Conservation (phyloP, 306 rosid species). For the Begonia fuchsioides region DNA sequence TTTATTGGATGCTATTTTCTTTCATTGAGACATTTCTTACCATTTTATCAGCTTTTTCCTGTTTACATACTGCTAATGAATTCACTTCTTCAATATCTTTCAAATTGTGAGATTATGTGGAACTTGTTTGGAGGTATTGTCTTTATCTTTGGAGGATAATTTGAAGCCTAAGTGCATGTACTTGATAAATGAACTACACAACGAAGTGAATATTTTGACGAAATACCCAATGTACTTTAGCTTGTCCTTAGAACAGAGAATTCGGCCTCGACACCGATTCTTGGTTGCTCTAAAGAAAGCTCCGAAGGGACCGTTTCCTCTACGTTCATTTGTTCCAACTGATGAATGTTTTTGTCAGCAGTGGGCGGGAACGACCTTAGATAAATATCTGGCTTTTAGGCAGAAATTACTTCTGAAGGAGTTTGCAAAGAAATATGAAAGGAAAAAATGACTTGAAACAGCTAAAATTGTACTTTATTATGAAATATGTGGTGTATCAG, state of each 20-base stretch:
- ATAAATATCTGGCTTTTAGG: slow-evolving; percentile 69
- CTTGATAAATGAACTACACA: slow-evolving; percentile 75
- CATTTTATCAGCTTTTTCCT: too few relatives aligned
- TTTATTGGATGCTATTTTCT: background rate
- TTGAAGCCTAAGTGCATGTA: slow-evolving; percentile 90
- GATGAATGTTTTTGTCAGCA: slow-evolving; percentile 82
- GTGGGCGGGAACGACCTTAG: slow-evolving; percentile 92
- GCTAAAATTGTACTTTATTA: too few relatives aligned
- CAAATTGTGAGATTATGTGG: background rate
- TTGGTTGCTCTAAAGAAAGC: slow-evolving; percentile 87
- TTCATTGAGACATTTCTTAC: too few relatives aligned
- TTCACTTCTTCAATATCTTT: too few relatives aligned
- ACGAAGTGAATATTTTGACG: slow-evolving; percentile 83
- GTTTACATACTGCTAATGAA: too few relatives aligned
- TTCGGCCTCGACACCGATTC: slow-evolving; percentile 94
- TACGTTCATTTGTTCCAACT: slow-evolving; percentile 75
- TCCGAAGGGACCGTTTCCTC: slow-evolving; percentile 95
- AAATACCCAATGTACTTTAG: slow-evolving; percentile 92
- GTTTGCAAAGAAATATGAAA: slow-evolving; percentile 67
- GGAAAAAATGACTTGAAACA: slow-evolving; percentile 21
- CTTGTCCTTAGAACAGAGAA: slow-evolving; percentile 91
- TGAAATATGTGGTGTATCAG: too few relatives aligned
- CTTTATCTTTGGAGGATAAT: slow-evolving; percentile 83
- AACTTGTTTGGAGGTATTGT: slow-evolving; percentile 53
- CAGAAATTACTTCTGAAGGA: slow-evolving; percentile 57